Base-by-base conservation (phyloP, 441 rosid genomes). In the Arabidopsis lyrata region DNA sequence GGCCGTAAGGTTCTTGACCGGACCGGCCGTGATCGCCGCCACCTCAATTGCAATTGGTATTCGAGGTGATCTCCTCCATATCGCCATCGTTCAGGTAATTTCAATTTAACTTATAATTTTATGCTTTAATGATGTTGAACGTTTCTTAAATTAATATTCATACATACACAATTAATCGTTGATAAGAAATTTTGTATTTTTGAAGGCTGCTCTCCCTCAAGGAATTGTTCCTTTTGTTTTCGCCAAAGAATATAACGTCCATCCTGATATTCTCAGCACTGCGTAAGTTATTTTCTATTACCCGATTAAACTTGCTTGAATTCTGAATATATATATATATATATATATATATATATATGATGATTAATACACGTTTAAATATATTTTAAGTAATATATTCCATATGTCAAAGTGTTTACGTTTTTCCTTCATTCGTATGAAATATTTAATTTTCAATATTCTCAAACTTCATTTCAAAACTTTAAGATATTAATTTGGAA, bases 1-100 rank as follows among this genome's bases (percentile, higher is more conserved):
- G 97, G 98, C 97, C 1, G 95, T 90, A 35, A 82, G 98, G 77
- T 93, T 93, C 79, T 72, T 93, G 81, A 88, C 95, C 0, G 97
- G 98, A 27, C 98, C 98, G 2, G 97, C 98, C 0, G 97, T 93
- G 18, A 90, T 90, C 55, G 98, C 98, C 58, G 98, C 98, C 12
- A 88, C 95, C 63, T 88, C 95, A 22, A 89, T 91, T 32, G 95
- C 97, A 34, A 86, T 90, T 41, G 97, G 98, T 10, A 81, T 89
- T 71, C 88, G 92, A 2, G 98, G 95, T 24, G 88, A 60, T 76
- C 95, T 93, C 70, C 83, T 93, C 44, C 98, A 86, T 55, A 81
- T 88, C 2, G 92, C 98, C 55, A 93, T 93, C 63, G 95, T 93
- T 70, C 98, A 93, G 89, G 95, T 47, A 7, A 44, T 18, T 50